These are phyloP conservation scores for Cucurbita ficifolia DNA, from an alignment of 306 rosid genomes.

Conservation along the genomic window DNA sequence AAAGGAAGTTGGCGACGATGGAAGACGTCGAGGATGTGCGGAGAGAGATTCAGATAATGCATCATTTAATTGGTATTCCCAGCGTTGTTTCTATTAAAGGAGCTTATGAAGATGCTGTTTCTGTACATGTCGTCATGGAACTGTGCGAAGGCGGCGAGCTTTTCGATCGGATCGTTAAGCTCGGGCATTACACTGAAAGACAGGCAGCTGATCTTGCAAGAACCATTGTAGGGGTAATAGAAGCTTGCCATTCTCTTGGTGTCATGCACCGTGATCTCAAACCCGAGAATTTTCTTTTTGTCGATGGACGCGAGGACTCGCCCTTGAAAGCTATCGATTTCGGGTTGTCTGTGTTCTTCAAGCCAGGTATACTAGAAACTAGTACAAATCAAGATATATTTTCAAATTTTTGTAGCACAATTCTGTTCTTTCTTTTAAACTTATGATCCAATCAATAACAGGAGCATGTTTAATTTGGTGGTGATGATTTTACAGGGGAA, in stretches of 20 bases:
- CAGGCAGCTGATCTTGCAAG: conserved; percentile 63
- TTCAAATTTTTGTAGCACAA: not conserved
- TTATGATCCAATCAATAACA: not conserved
- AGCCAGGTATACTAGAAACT: conserved; percentile 52
- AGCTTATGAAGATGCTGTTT: conserved; percentile 69
- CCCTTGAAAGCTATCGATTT: conserved; percentile 86
- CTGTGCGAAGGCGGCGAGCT: conserved; percentile 80
- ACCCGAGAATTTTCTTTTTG: conserved; percentile 86
- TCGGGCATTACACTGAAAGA: conserved; percentile 62
- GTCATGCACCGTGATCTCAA: conserved; percentile 97
- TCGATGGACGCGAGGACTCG: conserved; percentile 56
- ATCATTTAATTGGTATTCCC: conserved; percentile 54
- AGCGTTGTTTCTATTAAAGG: conserved; percentile 49
- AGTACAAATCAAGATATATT: not conserved
- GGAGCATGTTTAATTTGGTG: not conserved
- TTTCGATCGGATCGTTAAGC: conserved; percentile 64
- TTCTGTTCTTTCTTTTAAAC: too few relatives aligned
- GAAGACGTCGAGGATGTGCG: conserved; percentile 87
- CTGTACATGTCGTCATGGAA: conserved; percentile 88
- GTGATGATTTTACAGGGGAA: conserved; percentile 37
- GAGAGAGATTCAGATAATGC: conserved; percentile 90
- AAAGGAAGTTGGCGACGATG: conserved; percentile 38
- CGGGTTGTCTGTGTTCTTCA: conserved; percentile 74
- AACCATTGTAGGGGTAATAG: conserved; percentile 61
- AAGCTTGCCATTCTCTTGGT: conserved; percentile 83